phyloP scores from a whole-genome alignment of 139 green algal species.

The Ettlia oleoabundans region DNA sequence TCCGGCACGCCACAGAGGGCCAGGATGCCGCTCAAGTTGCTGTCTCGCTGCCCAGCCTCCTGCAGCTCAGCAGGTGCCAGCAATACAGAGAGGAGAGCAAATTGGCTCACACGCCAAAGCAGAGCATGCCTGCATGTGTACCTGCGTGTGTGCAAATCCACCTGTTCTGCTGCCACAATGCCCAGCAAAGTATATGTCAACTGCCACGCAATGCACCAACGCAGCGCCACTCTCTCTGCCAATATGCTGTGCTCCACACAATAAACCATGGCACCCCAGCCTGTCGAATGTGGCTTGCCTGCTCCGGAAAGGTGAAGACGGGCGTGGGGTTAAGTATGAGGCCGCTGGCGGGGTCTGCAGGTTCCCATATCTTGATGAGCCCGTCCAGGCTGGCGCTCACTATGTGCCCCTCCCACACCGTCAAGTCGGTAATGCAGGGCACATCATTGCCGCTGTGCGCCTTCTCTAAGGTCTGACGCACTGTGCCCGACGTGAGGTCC shows the following conservation, averaged over 20 bases:
- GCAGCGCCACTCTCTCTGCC: too few relatives aligned
- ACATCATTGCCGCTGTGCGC: conserved; percentile 48
- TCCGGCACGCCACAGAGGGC: conserved; percentile 57
- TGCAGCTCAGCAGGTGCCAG: neutral
- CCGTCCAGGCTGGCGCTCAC: conserved; percentile 72
- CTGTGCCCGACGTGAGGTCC: conserved; percentile 64
- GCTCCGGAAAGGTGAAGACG: conserved; percentile 49
- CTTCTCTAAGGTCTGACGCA: conserved; percentile 59
- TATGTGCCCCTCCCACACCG: conserved; percentile 75
- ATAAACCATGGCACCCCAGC: neutral
- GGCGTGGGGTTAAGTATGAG: conserved; percentile 47
- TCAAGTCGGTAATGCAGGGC: conserved; percentile 64
- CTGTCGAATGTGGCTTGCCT: neutral
- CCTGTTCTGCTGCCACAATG: too few relatives aligned
- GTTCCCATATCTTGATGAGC: conserved; percentile 58
- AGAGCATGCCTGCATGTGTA: neutral
- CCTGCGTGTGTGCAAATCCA: too few relatives aligned
- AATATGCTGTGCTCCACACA: neutral
- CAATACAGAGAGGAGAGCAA: too few relatives aligned
- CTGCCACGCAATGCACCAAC: too few relatives aligned
- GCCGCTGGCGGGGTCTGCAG: conserved; percentile 34
- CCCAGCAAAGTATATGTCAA: too few relatives aligned
- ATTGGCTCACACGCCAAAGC: too few relatives aligned
- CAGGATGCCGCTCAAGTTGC: conserved; percentile 49
- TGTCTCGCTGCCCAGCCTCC: conserved; percentile 2